These are phyloP conservation scores for Candida tropicalis DNA, from an alignment of 1,139 yeast species.

Conservation along the genomic window DNA sequence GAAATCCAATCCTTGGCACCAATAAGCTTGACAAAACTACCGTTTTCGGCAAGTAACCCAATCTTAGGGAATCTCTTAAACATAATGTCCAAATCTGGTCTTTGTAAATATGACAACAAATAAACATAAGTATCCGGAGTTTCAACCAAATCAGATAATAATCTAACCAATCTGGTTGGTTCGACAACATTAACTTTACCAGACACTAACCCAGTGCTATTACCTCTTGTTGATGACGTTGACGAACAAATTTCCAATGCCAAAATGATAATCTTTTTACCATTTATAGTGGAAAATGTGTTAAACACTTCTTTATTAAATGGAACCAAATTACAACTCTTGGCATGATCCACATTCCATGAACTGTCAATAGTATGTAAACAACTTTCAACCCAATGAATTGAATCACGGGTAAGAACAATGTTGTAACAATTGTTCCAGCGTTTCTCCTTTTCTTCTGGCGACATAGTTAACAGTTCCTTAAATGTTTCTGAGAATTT, in stretches of 20 bases:
- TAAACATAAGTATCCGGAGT: constrained; percentile 66
- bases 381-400: constrained; percentile 70
- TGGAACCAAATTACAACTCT: constrained; percentile 27
- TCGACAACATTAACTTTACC: constrained; percentile 36
- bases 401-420: constrained; percentile 69
- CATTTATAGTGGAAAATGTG: constrained; percentile 31
- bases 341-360: constrained; percentile 58
- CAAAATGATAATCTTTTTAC: constrained; percentile 55
- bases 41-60: constrained; percentile 90
- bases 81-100: constrained; percentile 64
- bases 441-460: constrained; percentile 56
- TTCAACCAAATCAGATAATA: constrained; percentile 50
- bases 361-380: constrained; percentile 57
- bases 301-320: constrained; percentile 37
- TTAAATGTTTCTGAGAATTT: constrained; percentile 66
- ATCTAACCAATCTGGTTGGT: constrained; percentile 52
- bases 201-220: constrained; percentile 20
- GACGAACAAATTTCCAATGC: constrained; percentile 51
- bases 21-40: constrained; percentile 68
- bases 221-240: constrained; percentile 23
- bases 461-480: constrained; percentile 63
- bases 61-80: constrained; percentile 68
- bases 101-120: constrained; percentile 65
- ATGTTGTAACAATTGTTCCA: constrained; percentile 65
- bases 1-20: constrained; percentile 65